Percentiles rank a stretch among this genome's conserved stretches.
These are phyloP conservation scores for Biscogniauxia sp. DNA, from an alignment of 2,329 filamentous ascomycete genomes.

Conservation along the genomic window DNA sequence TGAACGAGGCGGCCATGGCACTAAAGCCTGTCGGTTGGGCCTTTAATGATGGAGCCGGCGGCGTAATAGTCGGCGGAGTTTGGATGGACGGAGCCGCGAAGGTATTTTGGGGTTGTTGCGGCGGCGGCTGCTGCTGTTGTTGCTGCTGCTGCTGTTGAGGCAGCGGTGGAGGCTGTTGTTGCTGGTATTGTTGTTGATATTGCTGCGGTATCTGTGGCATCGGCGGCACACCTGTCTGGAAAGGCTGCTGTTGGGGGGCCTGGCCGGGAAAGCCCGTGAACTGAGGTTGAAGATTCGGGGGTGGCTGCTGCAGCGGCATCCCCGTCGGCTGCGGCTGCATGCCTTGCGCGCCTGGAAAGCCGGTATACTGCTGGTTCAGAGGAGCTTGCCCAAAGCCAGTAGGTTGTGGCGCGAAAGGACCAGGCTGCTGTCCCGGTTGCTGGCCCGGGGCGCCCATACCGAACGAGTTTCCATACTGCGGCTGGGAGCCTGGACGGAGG, in stretches of 20 bases:
- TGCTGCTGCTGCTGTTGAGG: constrained; percentile 46
- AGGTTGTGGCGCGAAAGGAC: constrained; percentile 56
- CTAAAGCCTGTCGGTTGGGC: constrained; percentile 65
- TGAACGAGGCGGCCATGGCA: constrained; percentile 67
- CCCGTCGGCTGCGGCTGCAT: constrained; percentile 37
- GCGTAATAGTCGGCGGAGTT: constrained; percentile 42
- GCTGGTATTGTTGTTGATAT: constrained; percentile 58
- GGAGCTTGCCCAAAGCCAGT: constrained; percentile 58
- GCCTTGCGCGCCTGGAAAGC: constrained; percentile 55
- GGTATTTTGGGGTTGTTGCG: constrained; percentile 42
- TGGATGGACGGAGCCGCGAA: constrained; percentile 52
- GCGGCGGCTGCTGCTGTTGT: constrained; percentile 42
- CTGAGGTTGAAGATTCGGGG: constrained; percentile 41
- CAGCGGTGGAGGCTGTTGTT: constrained; percentile 50
- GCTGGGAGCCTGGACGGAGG: constrained; percentile 66
- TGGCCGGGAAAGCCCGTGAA: constrained; percentile 45
- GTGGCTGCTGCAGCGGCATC: constrained; percentile 44
- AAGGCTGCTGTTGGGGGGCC: constrained; percentile 56
- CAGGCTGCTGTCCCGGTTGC: constrained; percentile 49
- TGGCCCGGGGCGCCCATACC: constrained; percentile 42
- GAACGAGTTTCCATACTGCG: constrained; percentile 55
- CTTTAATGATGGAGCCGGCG: constrained; percentile 60
- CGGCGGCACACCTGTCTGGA: constrained; percentile 58
- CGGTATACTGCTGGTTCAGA: constrained; percentile 58
- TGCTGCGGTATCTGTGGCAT: constrained; percentile 60